Base-by-base conservation (phyloP, 2,329 filamentous ascomycete species). In the Colletotrichum gloeosporioides region DNA sequence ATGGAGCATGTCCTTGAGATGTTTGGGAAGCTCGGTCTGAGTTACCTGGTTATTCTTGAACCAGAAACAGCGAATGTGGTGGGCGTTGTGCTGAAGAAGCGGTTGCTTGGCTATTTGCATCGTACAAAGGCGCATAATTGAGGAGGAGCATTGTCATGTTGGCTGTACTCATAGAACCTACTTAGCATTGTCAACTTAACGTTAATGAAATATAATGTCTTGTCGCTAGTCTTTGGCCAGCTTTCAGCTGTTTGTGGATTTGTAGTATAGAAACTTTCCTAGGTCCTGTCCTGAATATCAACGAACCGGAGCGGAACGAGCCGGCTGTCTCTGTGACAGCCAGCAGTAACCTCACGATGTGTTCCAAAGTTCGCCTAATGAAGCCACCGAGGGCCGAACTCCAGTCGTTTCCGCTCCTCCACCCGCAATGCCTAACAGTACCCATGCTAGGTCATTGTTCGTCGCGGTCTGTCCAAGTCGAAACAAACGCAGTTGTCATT, bases 1-100 rank as follows among this genome's bases (percentile, higher is more conserved):
- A 85, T 92, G 79, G 91, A 92, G 80, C 90, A 90, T 80, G 89
- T 87, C 1, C 88, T 91, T 2, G 90, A 92, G 81, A 89, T 92
- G 87, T 92, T 92, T 83, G 87, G 87, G 4, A 91, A 91, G 79
- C 79, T 92, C 57, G 90, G 90, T 0, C 77, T 92, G 78, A 82
- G 90, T 74, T 86, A 91, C 82, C 76, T 92, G 59, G 88, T 90
- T 79, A 82, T 92, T 8, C 85, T 88, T 3, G 89, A 90, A 77
- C 88, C 90, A 75, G 88, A 89, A 2, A 89, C 85, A 27, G 86
- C 89, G 2, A 84, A 78, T 77, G 81, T 91, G 63, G 82, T 90
- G 4, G 90, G 90, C 0, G 88, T 92, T 0, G 85, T 91, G 32
- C 89, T 92, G 73, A 92, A 92, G 86, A 92, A 92, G 84, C 83